Conservation (phyloP, 148 eudicot genomes). For the Amaranthus cruentus region DNA sequence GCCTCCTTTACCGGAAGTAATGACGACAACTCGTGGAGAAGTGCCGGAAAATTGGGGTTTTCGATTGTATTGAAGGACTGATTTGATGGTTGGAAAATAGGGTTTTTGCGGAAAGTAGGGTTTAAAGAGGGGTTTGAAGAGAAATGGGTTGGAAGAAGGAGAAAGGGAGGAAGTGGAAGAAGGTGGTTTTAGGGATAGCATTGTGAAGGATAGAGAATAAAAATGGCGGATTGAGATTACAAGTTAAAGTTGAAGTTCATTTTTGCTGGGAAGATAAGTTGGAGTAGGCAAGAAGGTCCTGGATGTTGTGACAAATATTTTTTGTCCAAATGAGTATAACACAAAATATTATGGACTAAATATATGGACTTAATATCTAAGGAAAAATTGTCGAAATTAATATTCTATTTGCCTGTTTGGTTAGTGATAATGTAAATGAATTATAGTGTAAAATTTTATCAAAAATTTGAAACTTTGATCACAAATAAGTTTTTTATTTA, state of each 20-base stretch:
- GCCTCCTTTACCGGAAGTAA: conserved; percentile 96
- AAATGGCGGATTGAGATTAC: neutral
- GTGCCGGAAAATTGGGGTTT: conserved; percentile 79
- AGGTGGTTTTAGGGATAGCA: conserved; percentile 25
- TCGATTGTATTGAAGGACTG: conserved; percentile 68
- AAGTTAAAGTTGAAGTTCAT: neutral
- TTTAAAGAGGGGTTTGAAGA: conserved; percentile 18
- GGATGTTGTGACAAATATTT: neutral
- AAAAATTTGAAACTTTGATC: too few species aligned
- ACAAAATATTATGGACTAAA: neutral
- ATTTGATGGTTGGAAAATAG: conserved; percentile 10
- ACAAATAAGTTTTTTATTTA: too few species aligned
- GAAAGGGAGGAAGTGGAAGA: conserved; percentile 4
- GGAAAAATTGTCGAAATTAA: neutral
- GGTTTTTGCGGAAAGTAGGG: conserved; percentile 16
- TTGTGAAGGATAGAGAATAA: neutral
- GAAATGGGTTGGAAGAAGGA: conserved; percentile 11
- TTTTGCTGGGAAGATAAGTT: neutral
- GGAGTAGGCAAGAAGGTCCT: too few species aligned
- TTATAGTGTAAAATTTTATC: too few species aligned
- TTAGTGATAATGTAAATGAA: too few species aligned
- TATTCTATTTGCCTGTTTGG: too few species aligned
- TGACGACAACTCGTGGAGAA: conserved; percentile 78
- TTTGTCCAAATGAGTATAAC: neutral
- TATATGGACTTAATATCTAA: neutral